Base-by-base conservation (phyloP, 352 stramenopile species). In the Globisporangium megalacanthum region DNA sequence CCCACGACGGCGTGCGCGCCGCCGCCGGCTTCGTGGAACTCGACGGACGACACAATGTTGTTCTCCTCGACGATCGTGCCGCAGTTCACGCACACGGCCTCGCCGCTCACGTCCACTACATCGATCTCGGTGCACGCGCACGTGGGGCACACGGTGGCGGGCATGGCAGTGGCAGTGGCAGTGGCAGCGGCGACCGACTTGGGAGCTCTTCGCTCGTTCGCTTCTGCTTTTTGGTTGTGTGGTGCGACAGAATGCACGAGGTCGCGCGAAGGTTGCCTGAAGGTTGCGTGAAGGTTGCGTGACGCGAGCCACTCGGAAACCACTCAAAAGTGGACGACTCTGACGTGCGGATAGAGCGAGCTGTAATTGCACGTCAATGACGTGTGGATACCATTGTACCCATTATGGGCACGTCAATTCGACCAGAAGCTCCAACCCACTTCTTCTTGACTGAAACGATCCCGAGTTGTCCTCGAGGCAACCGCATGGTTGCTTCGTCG, bases 1-100 rank as follows among this genome's bases (percentile, higher is more conserved):
- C 97, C 96, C 22, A 99, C 92, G 61, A 99, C 97, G 31, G 78
- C 88, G 62, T 92, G 79, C 49, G 76, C 80, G 10, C 95, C 94
- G 41, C 91, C 93, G 35, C 88, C 83, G 5, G 86, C 89, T 70
- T 98, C 97, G 39, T 96, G 86, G 70, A 99, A 99, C 76, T 99
- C 96, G 39, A 99, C 83, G 45, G 80, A 93, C 48, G 89, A 97
- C 29, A 99, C 95, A 69, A 99, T 98, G 47, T 96, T 92, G 75
- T 98, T 99, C 80, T 98, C 94, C 72, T 99, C 97, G 6, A 99
- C 75, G 44, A 99, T 97, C 15, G 97, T 92, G 49, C 83, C 83
- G 60, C 82, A 95, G 68, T 72, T 89, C 57, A 95, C 84, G 68
- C 86, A 96, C 39, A 96, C 85, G 51, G 86, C 75, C 60, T 94